Evolutionary conservation across 768 basidiomycete species (phyloP).

Genomic region (Xanthoconium stramineum): DNA sequence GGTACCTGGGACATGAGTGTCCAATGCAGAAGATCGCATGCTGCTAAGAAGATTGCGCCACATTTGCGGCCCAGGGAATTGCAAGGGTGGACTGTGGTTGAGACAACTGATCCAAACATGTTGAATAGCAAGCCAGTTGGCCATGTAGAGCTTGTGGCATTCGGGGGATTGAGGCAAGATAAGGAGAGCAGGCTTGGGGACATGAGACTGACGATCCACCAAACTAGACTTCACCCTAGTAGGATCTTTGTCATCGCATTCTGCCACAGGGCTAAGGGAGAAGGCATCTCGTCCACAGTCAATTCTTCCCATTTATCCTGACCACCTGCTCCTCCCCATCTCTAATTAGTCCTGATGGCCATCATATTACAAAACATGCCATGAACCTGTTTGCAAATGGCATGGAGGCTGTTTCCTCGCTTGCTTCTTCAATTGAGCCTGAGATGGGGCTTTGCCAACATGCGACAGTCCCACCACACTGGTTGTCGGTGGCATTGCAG

Average conservation of each 20-base stretch:
- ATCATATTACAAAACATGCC: neutral
- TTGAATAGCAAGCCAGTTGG: neutral
- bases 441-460: neutral
- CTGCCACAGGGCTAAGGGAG: neutral
- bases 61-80: neutral
- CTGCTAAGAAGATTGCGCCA: neutral
- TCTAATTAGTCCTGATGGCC: neutral
- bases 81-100: neutral
- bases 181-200: neutral
- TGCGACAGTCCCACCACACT: neutral
- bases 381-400: neutral
- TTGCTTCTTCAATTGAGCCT: neutral
- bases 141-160: neutral
- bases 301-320: neutral
- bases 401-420: neutral
- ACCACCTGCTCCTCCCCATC: neutral
- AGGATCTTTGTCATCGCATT: neutral
- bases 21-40: neutral
- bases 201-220: neutral
- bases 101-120: neutral
- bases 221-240: neutral
- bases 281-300: neutral
- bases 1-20: no score
- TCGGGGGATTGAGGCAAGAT: neutral
- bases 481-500: neutral